Evolutionary conservation across 1,284 basidiomycete genomes (phyloP).

Genomic region (Ceratobasidium theobromae): DNA sequence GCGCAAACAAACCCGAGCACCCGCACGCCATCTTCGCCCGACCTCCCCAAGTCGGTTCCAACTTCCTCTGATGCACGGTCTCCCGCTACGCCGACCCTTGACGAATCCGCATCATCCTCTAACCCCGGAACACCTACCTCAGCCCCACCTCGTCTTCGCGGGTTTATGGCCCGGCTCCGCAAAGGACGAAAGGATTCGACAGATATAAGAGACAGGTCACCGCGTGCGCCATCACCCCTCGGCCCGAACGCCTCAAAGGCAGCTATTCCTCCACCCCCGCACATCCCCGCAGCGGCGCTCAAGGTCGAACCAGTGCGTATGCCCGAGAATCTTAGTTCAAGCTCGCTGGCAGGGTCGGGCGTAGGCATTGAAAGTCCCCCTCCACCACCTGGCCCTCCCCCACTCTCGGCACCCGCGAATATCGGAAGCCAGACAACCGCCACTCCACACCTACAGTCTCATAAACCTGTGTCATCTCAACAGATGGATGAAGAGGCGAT

Average conservation of each 20-base stretch:
- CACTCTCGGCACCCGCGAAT: not conserved
- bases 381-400: not conserved
- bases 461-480: not conserved
- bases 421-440: not conserved
- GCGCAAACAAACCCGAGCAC: not conserved
- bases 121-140: constrained; percentile 38
- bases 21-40: constrained; percentile 6
- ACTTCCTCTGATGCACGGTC: constrained; percentile 41
- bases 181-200: constrained; percentile 47
- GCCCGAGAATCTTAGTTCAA: constrained; percentile 23
- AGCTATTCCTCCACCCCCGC: constrained; percentile 17
- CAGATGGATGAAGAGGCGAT: constrained; percentile 50
- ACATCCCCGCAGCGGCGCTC: constrained; percentile 25
- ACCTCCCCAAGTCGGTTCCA: constrained; percentile 34
- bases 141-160: constrained; percentile 63
- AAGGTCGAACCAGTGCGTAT: not conserved
- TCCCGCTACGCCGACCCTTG: constrained; percentile 47
- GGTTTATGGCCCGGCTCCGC: constrained; percentile 77
- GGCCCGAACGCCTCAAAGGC: constrained; percentile 7
- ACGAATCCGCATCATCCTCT: constrained; percentile 63
- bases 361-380: not conserved
- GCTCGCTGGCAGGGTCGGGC: constrained; percentile 11
- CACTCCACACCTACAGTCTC: not conserved
- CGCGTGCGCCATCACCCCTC: constrained; percentile 22
- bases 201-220: constrained; percentile 8